Evolutionary conservation across 306 rosid species (phyloP), one percentile per base, ranked within the genome.

Genomic region (Prunus armeniaca): DNA sequence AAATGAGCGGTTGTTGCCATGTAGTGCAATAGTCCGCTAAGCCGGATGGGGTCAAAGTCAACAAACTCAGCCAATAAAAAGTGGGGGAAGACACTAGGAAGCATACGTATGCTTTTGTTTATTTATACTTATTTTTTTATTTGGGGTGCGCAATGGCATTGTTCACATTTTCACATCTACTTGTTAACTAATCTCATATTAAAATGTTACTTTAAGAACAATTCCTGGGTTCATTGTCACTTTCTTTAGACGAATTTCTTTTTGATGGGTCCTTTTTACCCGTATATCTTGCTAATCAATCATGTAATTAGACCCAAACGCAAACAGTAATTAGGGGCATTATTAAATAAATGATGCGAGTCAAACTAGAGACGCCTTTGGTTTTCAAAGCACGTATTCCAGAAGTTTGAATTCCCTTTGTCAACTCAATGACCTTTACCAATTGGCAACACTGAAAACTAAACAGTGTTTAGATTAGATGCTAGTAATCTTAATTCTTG

Each of bases 41-140:
- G 25, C 2, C 43, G 58, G 49, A 13, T 17, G 32, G 9, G 71
- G 67, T 82, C 82, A 82, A 72, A 79, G 72, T 79, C 86, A 66
- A 75, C 68, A 5, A 62, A 9, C 41, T 45, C 77, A 5, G 10
- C 7, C 20, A 25, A 34, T 13, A 12, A 20, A 20, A 6, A 20
- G 45, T 9, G 1, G 6, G 13, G 52, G 74, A 13, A 65, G 75
- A 15, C 70, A 8, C 8, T 49, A 0, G 18, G 78, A 76, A 71
- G 56, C 25, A 28, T 56, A 12, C 9, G 61, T 58, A 60, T 10
- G 4, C 13, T 1, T 24, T 3, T 0, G 22, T 19, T 24, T 20
- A 58, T 4, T n/a, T 56, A 9, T 3, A 2, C 2, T n/a, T 9
- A 56, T 8, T 3, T 56, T 34, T 34, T 34, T 1, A 6, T 34